phyloP scores from a whole-genome alignment of 208 protist genomes.

The Balamuthia mandrillaris region DNA sequence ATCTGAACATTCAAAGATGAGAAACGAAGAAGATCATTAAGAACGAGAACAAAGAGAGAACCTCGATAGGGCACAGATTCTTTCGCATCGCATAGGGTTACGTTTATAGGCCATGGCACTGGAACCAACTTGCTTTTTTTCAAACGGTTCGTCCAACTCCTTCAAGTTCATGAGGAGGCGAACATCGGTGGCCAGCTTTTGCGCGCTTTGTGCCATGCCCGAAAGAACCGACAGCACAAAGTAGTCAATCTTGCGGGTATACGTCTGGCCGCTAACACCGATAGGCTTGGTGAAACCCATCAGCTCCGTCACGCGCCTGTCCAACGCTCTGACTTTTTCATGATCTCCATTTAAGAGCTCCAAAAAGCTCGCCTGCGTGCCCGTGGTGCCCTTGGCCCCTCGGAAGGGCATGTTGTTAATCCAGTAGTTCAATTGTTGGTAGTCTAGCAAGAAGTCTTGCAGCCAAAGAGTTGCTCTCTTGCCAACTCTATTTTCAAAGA shows the following conservation, averaged over 20 bases:
- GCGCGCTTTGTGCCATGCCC: conserved; percentile 46
- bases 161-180: conserved; percentile 65
- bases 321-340: conserved; percentile 46
- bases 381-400: conserved; percentile 67
- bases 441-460: conserved; percentile 64
- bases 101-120: conserved; percentile 76
- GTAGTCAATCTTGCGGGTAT: conserved; percentile 58
- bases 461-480: conserved; percentile 69
- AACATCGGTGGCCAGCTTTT: conserved; percentile 71
- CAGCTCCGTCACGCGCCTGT: conserved; percentile 52
- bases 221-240: conserved; percentile 44
- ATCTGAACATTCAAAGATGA: conserved; percentile 60
- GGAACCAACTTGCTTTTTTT: conserved; percentile 68
- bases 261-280: conserved; percentile 69
- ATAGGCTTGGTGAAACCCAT: conserved; percentile 56
- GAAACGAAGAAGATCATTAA: conserved; percentile 42
- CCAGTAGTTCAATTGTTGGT: conserved; percentile 24
- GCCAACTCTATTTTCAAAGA: conserved; percentile 54
- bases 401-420: conserved; percentile 35
- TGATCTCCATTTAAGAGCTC: conserved; percentile 65
- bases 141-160: conserved; percentile 74
- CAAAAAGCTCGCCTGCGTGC: conserved; percentile 68
- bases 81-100: conserved; percentile 71
- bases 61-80: too few species aligned
- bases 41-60: not conserved